A percentile compares a stretch with the other conserved stretches of the same genome.
Evolutionary conservation across 805 yeast species (phyloP).

Genomic region (Wickerhamomyces xylosicus): DNA sequence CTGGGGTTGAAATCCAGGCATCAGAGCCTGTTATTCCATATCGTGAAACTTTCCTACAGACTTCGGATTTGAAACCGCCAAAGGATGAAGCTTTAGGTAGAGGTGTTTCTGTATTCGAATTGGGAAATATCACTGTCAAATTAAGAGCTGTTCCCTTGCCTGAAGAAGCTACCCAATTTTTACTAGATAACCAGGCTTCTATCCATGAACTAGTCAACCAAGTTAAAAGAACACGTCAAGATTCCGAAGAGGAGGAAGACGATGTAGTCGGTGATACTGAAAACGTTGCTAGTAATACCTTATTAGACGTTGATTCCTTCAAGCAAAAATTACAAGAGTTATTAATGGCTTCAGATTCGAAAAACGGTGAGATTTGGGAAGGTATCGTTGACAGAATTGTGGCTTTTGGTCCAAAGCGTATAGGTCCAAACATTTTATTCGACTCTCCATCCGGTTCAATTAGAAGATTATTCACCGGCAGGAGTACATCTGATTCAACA

Average conservation of each 20-base stretch:
- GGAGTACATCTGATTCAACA: conserved; percentile 3
- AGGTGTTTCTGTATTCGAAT: conserved; percentile 36
- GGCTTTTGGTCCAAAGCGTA: conserved; percentile 68
- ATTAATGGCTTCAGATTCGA: conserved; percentile 19
- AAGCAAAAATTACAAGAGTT: conserved; percentile 22
- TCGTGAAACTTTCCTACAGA: conserved; percentile 64
- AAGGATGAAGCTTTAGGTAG: conserved; percentile 35
- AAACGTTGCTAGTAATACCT: conserved; percentile 11
- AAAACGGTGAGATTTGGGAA: conserved; percentile 19
- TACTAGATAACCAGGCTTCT: conserved; percentile 35
- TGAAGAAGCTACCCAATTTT: conserved; percentile 32
- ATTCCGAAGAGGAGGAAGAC: conserved; percentile 11
- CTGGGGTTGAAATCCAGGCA: conserved; percentile 75
- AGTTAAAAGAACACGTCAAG: conserved; percentile 4
- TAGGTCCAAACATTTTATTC: conserved; percentile 66
- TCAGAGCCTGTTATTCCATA: conserved; percentile 94
- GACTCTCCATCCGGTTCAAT: conserved; percentile 33
- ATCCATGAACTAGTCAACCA: conserved; percentile 26
- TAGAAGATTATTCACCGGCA: conserved; percentile 21
- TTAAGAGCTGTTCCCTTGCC: conserved; percentile 47
- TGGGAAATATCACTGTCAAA: conserved; percentile 38
- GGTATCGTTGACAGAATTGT: conserved; percentile 32
- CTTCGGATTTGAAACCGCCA: conserved; percentile 41
- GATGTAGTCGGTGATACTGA: conserved; percentile 16
- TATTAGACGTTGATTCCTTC: conserved; percentile 22